phyloP scores from a whole-genome alignment of 164 flowering plant species.

The Stephania yunnanensis region DNA sequence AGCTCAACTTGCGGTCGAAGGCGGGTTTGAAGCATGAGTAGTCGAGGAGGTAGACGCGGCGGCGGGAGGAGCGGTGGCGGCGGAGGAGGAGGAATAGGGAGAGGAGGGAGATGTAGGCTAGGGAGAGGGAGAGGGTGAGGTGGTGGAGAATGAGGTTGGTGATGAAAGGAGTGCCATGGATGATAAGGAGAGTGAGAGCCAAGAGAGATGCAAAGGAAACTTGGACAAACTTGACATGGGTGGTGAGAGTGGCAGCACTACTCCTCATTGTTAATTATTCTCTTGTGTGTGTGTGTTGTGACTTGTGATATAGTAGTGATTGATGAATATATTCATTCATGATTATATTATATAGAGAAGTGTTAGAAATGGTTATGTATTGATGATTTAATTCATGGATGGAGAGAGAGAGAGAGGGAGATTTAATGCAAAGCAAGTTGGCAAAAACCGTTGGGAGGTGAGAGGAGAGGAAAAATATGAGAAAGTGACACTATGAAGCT shows the following conservation, averaged over 20 bases:
- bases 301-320: too few relatives aligned
- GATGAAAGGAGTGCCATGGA: background rate
- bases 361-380: background rate
- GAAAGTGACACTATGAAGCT: too few relatives aligned
- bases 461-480: background rate
- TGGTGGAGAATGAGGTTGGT: conserved; percentile 10
- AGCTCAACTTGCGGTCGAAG: conserved; percentile 30
- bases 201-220: conserved; percentile 25
- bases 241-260: background rate
- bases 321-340: background rate
- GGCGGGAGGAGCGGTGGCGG: conserved; percentile 21
- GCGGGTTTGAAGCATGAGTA: conserved; percentile 46
- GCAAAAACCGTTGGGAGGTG: conserved; percentile 17
- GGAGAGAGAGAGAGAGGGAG: conserved; percentile 5
- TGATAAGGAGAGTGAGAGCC: conserved; percentile 10
- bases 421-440: conserved; percentile 11
- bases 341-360: background rate
- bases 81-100: conserved; percentile 15
- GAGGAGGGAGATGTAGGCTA: conserved; percentile 16
- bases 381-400: background rate
- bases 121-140: conserved; percentile 20
- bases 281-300: too few relatives aligned
- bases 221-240: conserved; percentile 25
- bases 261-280: conserved; percentile 8
- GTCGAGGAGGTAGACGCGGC: conserved; percentile 36